These are phyloP conservation scores for Sphaerostilbella broomeana DNA, from an alignment of 2,329 filamentous ascomycete species.

Conservation along the genomic window DNA sequence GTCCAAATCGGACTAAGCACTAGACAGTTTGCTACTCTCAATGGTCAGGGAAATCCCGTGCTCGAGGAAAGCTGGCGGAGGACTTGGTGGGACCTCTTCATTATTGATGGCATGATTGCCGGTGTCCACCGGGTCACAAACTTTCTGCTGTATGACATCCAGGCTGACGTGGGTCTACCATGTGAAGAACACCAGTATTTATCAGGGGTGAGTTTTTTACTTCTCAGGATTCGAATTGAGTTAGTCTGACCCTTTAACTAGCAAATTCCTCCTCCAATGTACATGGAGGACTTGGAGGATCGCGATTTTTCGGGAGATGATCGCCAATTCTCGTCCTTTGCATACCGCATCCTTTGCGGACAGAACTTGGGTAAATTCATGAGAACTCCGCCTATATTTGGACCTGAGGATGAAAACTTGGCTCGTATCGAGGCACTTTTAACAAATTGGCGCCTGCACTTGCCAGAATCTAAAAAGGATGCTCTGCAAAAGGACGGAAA, in stretches of 20 bases:
- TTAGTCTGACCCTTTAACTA: conserved; percentile 22
- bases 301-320: conserved; percentile 65
- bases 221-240: no score
- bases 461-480: conserved; percentile 66
- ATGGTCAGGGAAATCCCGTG: conserved; percentile 58
- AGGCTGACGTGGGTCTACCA: conserved; percentile 64
- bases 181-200: conserved; percentile 75
- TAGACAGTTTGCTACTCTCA: conserved; percentile 55
- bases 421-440: conserved; percentile 46
- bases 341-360: conserved; percentile 76
- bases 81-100: conserved; percentile 83
- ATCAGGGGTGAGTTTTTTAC: conserved; percentile 42
- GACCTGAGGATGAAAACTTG: conserved; percentile 48
- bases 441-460: conserved; percentile 71
- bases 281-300: conserved; percentile 70
- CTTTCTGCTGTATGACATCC: conserved; percentile 61
- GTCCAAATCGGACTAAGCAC: conserved; percentile 71
- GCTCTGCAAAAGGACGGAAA: conserved; percentile 62
- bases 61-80: conserved; percentile 78
- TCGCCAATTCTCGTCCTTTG: conserved; percentile 71
- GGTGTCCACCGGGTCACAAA: conserved; percentile 68
- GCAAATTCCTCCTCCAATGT: conserved; percentile 53
- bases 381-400: conserved; percentile 44
- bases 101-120: conserved; percentile 79
- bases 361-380: conserved; percentile 75